Base-by-base conservation (phyloP, 2,329 filamentous ascomycete species). In the Colletotrichum theobromicola region DNA sequence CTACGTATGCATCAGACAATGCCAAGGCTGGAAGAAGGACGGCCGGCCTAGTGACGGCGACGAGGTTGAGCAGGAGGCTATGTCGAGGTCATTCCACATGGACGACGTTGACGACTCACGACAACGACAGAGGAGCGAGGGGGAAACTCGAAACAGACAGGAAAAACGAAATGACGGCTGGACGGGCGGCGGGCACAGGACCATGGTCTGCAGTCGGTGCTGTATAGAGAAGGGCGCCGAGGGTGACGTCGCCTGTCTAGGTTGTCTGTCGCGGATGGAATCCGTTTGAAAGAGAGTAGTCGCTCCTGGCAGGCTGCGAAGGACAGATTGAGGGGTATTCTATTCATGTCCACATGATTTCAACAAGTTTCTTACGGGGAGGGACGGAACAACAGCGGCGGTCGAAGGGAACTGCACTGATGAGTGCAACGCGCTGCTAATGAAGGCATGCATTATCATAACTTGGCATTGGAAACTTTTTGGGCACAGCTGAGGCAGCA, bases 1-100 rank as follows among this genome's bases (percentile, higher is more conserved):
- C 80, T 94, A 90, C 79, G 87, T 94, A n/a, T 94, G 93, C 80
- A 89, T 93, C 58, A 85, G 93, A 30, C 85, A 90, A 77, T 94
- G 93, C 77, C 84, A 88, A 15, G 89, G 90, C 3, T 89, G 87
- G 86, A 60, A 35, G 18, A 63, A 63, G 62, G 72, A 75, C 15
- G 72, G 72, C 76, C 79, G 34, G 67, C 70, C 21, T 74, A 79
- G 28, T 58, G 78, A 42, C 62, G 76, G 12, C 28, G 18, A 24
- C 12, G 55, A 75, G 8, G 55, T 57, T 28, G 53, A 76, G n/a
- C 71, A 77, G 18, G 77, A 76, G 18, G 72, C 55, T 26, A 78
- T 87, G 2, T 86, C 83, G 15, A 81, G 82, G 21, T 90, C 88
- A 0, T 88, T 89, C 66, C 84, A 84, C 18, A 90, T 90, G 88